Conservation (phyloP, 352 stramenopile genomes). For the Pythium brachiatum region DNA sequence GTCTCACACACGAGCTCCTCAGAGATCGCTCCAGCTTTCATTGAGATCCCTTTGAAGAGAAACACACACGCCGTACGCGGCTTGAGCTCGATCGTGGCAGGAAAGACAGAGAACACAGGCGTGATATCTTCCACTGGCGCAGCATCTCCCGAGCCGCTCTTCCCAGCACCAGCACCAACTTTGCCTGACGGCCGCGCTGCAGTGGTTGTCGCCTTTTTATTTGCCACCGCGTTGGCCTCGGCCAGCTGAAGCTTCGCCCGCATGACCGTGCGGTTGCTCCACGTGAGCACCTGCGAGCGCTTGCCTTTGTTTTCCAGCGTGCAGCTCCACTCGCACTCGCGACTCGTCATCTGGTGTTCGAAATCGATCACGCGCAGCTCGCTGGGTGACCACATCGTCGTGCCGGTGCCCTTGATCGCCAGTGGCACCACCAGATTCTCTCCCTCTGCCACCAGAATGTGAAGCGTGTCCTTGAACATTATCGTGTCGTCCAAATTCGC, state of each 20-base stretch:
- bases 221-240: conserved; percentile 15
- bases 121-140: conserved; percentile 27
- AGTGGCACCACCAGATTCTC: conserved; percentile 90
- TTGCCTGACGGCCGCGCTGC: conserved; percentile 19
- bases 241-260: conserved; percentile 17
- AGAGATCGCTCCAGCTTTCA: conserved; percentile 48
- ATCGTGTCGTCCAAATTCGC: conserved; percentile 94
- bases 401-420: conserved; percentile 89
- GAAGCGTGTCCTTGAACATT: conserved; percentile 91
- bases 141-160: not conserved
- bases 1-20: conserved; percentile 92
- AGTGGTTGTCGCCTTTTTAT: conserved; percentile 27
- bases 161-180: conserved; percentile 16
- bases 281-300: conserved; percentile 88
- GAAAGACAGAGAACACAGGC: conserved; percentile 89
- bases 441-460: conserved; percentile 91
- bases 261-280: conserved; percentile 77
- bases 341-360: conserved; percentile 88
- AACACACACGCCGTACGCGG: conserved; percentile 93
- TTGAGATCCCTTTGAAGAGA: conserved; percentile 87
- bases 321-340: conserved; percentile 89
- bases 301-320: conserved; percentile 96
- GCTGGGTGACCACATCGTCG: conserved; percentile 91
- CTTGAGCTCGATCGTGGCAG: conserved; percentile 90
- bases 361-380: conserved; percentile 92